Base-by-base conservation (phyloP, 345 rosid genomes). In the Eutrema heterophyllum region DNA sequence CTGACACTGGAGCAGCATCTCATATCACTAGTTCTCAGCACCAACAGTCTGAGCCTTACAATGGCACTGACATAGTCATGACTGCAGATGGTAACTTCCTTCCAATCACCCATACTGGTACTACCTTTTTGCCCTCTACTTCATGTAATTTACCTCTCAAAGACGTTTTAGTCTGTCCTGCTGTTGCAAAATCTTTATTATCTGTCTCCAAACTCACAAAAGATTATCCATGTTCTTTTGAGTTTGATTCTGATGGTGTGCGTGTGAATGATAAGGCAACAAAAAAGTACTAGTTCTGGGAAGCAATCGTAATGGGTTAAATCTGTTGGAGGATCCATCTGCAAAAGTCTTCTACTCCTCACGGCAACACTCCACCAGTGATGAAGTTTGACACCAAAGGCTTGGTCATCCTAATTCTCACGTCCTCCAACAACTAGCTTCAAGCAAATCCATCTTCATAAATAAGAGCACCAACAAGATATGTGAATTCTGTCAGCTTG, bases 81-180 rank as follows among this genome's bases (percentile, higher is more conserved):
- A 7, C 5, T 0, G 7, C 15, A 0, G 4, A 51, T 26, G 56
- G 56, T 27, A 5, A 26, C 0, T 51, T 10, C 1, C n/a, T 51
- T 0, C 56, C 33, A 0, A 24, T 51, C 0, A 51, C 56, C 0
- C 55, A 51, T 2, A 26, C 7, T 1, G 30, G 55, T 0, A 4
- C 32, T 0, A 3, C 53, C 0, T 0, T 0, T 9, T 1, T 49
- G 0, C 0, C 30, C 0, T 49, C 54, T 0, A 7, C 27, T 2
- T 32, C 13, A 33, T 26, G 62, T 57, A 57, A 1, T 0, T 0
- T 57, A 0, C 43, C 43, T 35, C 29, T 57, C 0, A 2, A 9
- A 0, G 14, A 57, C 9, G 62, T 57, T 2, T 8, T 57, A 0
- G 41, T 57, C 0, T 57, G 43, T 1, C 43, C 43, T 1, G 1